Percentiles rank a stretch among this genome's conserved stretches.
Conservation (phyloP, 352 stramenopile genomes). For the Thalassiosira exigua region DNA sequence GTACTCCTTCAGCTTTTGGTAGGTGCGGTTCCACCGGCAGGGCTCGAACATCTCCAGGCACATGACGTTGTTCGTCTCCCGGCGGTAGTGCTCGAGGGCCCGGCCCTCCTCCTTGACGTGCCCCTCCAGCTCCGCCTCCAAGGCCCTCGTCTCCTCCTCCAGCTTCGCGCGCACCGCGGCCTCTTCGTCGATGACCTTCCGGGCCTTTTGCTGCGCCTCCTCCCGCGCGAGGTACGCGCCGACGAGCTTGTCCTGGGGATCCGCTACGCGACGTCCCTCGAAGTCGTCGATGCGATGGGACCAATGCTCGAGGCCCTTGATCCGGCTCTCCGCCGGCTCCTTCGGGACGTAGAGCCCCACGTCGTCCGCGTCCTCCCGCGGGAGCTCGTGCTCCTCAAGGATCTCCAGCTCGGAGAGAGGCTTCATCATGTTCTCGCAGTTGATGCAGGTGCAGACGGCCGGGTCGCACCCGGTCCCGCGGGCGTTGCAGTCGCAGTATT, state of each 20-base stretch:
- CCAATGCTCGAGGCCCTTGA: conserved; percentile 17
- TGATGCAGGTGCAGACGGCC: conserved; percentile 19
- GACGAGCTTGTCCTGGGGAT: not conserved
- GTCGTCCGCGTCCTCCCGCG: not conserved
- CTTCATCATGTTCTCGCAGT: conserved; percentile 30
- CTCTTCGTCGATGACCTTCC: conserved; percentile 7
- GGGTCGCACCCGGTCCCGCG: conserved; percentile 13
- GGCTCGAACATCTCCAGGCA: conserved; percentile 29
- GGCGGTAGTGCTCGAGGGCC: conserved; percentile 1
- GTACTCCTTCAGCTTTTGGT: conserved; percentile 13
- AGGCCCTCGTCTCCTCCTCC: not conserved
- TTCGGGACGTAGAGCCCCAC: not conserved
- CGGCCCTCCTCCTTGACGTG: conserved; percentile 2
- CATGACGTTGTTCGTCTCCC: conserved; percentile 17
- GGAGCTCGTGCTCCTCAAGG: not conserved
- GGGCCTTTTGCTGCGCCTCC: not conserved
- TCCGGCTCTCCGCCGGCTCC: not conserved
- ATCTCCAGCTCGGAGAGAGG: conserved; percentile 14
- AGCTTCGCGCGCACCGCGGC: not conserved
- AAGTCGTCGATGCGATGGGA: conserved; percentile 23
- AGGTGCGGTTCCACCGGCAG: conserved; percentile 19
- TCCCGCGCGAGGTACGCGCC: not conserved
- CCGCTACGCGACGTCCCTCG: not conserved
- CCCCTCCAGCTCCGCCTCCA: conserved; percentile 4
- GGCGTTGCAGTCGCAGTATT: conserved; percentile 26